Evolutionary conservation across 2,329 filamentous ascomycete species (phyloP).

Genomic region (Exophiala mesophila): DNA sequence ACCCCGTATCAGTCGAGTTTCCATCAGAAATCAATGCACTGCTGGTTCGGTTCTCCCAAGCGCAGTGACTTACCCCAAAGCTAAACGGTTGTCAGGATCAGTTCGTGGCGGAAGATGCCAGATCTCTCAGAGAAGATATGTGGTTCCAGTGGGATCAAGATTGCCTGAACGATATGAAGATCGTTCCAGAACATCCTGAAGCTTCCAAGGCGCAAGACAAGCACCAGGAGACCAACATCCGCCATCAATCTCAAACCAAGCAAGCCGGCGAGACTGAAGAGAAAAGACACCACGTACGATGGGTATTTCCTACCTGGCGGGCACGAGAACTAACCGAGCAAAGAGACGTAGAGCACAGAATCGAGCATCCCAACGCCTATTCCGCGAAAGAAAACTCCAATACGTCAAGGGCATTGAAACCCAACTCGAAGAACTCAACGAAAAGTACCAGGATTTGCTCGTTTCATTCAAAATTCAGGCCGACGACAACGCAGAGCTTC

Average conservation of each 20-base stretch:
- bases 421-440: not conserved
- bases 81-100: too few relatives aligned
- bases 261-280: not conserved
- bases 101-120: too few relatives aligned
- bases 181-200: too few relatives aligned
- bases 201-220: too few relatives aligned
- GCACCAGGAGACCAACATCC: not conserved
- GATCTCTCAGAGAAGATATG: not conserved
- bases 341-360: not conserved
- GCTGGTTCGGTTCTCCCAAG: too few relatives aligned
- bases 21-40: too few relatives aligned
- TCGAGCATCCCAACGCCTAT: not conserved
- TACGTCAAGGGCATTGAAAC: not conserved
- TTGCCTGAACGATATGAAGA: too few relatives aligned
- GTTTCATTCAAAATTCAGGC: not conserved
- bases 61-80: too few relatives aligned
- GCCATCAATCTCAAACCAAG: not conserved
- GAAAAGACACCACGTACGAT: not conserved
- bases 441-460: not conserved
- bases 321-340: too few relatives aligned
- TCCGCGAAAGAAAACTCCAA: not conserved
- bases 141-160: not conserved
- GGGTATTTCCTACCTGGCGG: too few relatives aligned
- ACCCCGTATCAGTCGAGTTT: too few relatives aligned
- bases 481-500: not conserved